Conservation (phyloP, 176 grass and related monocot species). For the Eragrostis nindensis region DNA sequence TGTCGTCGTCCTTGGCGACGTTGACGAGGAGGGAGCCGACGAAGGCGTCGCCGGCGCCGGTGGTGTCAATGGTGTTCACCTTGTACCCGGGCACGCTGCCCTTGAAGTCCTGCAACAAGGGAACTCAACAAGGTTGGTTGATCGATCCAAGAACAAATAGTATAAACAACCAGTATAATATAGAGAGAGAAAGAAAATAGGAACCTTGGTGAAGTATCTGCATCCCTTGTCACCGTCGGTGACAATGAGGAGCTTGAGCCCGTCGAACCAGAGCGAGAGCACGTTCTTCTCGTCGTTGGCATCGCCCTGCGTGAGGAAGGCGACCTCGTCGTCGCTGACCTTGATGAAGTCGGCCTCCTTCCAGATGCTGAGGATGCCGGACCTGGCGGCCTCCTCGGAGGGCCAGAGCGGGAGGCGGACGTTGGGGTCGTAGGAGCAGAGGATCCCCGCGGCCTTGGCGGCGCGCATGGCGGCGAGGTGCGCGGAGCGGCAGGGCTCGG, state of each 20-base stretch:
- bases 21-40: conserved; percentile 78
- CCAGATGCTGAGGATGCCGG: conserved; percentile 81
- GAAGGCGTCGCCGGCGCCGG: conserved; percentile 88
- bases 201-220: conserved; percentile 90
- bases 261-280: conserved; percentile 80
- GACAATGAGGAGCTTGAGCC: conserved; percentile 84
- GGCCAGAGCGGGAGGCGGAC: conserved; percentile 90
- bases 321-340: conserved; percentile 93
- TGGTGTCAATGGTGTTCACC: conserved; percentile 82
- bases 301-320: conserved; percentile 77
- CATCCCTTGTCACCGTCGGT: conserved; percentile 92
- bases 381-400: conserved; percentile 56
- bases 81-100: conserved; percentile 63
- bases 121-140: too few relatives aligned
- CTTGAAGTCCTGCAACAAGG: conserved; percentile 64
- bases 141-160: background rate
- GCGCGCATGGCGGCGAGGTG: conserved; percentile 88
- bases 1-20: conserved; percentile 68
- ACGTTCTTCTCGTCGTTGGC: conserved; percentile 67
- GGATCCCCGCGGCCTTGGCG: conserved; percentile 66
- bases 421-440: conserved; percentile 93
- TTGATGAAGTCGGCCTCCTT: conserved; percentile 95
- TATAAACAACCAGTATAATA: background rate
- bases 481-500: conserved; percentile 72
- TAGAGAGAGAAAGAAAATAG: background rate